Base-by-base conservation (phyloP, 1,284 basidiomycete genomes). In the Irpex lacteus region DNA sequence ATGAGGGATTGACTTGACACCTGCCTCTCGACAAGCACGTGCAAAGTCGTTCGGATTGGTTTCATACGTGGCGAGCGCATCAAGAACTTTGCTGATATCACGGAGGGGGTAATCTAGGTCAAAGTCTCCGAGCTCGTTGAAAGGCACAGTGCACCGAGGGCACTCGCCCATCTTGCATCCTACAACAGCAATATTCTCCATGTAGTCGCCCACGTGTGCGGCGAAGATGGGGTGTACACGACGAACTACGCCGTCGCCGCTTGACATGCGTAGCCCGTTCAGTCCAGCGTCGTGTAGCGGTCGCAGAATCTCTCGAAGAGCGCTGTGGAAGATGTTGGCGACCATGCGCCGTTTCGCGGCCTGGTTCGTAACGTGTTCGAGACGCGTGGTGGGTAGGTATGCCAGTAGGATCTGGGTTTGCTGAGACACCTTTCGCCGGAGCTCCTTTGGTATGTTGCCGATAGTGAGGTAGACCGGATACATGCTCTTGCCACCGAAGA, bases 371-470 rank as follows among this genome's bases (percentile, higher is more conserved):
- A 78, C 73, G 60, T 74, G 69, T 13, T 73, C 66, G 0, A 80
- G 69, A 0, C 68, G 58, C 0, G 74, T 66, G 0, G 73, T 74
- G 0, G 78, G 77, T 3, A 80, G 68, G 62, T 80, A 81, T 0
- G 66, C 77, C 13, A 81, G 59, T 0, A 81, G 72, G 11, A 80
- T 67, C 18, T 75, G 71, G 2, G 50, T 36, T 1, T 2, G 1
- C 4, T 47, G 0, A 3, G 11, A 15, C 0, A 0, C 44, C 18
- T 47, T 47, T 0, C 18, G 1, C 4, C 70, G 67, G 0, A 61
- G 64, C 1, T 52, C 61, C 32, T 70, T 70, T 5, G 59, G 54
- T 15, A 71, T 67, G 62, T 73, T 74, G 0, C 70, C 70, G 26
- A 73, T 68, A 0, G 70, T 63, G 4, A 74, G 36, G 58, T 74